Base-by-base conservation (phyloP, 108 stramenopile species). In the Pseudonitzschia pungens region DNA sequence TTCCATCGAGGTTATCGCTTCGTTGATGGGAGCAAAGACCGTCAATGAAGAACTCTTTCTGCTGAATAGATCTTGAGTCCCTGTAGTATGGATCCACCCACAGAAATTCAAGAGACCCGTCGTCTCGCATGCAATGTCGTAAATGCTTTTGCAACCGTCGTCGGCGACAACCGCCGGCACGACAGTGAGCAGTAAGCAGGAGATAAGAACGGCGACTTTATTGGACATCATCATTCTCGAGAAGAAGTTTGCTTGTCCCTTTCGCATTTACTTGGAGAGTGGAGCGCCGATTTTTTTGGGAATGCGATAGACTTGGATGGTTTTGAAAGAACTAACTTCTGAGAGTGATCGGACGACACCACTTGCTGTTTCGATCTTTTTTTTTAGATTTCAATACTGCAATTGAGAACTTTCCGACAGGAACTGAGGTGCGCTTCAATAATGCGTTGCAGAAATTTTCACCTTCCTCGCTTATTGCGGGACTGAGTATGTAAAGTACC, bases 11-110 rank as follows among this genome's bases (percentile, higher is more conserved):
- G 10, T 73, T 62, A 87, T 83, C 6, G 84, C 87, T 7, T 53
- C 77, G 59, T 87, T 72, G 22, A 77, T 83, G 6, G 87, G 87
- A 32, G 82, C 87, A 63, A 79, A 79, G 48, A 73, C 66, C 16
- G 79, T 79, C 27, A 69, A 73, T 52, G 28, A 33, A 8, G 28
- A 33, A 8, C 65, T 75, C 4, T 70, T 63, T 5, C 20, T 4
- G 14, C 15, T 26, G 33, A 40, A 40, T 0, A 33, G 11, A 6
- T 40, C 33, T 62, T 31, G 14, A 15, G n/a, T 12, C 28, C n/a
- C 36, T 14, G 60, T 62, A 28, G 60, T 21, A 18, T 31, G 32
- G 4, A 62, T 62, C n/a, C 26, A 16, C 1, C 33, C 60, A 18
- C 60, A 62, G n/a, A 62, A 62, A 20, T 62, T 62, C 15, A 29